phyloP scores from a whole-genome alignment of 2,329 filamentous ascomycete genomes.

The Verticillium isaacii region DNA sequence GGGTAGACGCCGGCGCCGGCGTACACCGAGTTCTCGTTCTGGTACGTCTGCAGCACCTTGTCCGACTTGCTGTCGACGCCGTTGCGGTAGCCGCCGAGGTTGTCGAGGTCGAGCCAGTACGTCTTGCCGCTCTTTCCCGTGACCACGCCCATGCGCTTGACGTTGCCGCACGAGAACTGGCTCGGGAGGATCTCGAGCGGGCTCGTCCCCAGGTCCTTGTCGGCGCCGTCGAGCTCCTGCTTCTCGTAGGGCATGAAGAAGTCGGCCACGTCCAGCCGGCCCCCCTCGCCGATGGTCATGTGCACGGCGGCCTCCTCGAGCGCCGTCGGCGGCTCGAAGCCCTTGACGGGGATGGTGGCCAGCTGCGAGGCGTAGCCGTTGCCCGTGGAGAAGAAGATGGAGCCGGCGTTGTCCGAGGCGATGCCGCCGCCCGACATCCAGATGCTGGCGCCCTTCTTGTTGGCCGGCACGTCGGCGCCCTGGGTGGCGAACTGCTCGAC shows the following conservation, averaged over 20 bases:
- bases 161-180: slow-evolving; percentile 34
- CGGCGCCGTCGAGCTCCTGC: slow-evolving; percentile 39
- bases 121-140: slow-evolving; percentile 46
- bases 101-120: slow-evolving; percentile 35
- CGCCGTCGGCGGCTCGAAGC: slow-evolving; percentile 29
- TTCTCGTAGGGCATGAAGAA: slow-evolving; percentile 52
- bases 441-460: slow-evolving; percentile 30
- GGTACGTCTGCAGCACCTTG: slow-evolving; percentile 37
- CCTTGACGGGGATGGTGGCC: slow-evolving; percentile 28
- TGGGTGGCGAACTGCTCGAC: slow-evolving; percentile 34
- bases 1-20: slow-evolving; percentile 41
- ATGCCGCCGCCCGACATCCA: slow-evolving; percentile 34
- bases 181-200: slow-evolving; percentile 35
- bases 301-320: slow-evolving; percentile 39
- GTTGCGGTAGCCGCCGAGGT: slow-evolving; percentile 32
- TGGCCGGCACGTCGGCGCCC: slow-evolving; percentile 23
- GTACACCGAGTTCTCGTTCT: slow-evolving; percentile 38
- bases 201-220: slow-evolving; percentile 42
- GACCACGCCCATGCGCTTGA: slow-evolving; percentile 42
- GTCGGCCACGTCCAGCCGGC: slow-evolving; percentile 38
- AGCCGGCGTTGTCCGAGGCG: slow-evolving; percentile 28
- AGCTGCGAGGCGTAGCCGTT: slow-evolving; percentile 33
- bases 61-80: slow-evolving; percentile 26
- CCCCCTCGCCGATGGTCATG: slow-evolving; percentile 31
- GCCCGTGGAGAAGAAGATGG: slow-evolving; percentile 30